Base-by-base conservation (phyloP, 1,139 yeast genomes). In the Lodderomyces elongisporus region DNA sequence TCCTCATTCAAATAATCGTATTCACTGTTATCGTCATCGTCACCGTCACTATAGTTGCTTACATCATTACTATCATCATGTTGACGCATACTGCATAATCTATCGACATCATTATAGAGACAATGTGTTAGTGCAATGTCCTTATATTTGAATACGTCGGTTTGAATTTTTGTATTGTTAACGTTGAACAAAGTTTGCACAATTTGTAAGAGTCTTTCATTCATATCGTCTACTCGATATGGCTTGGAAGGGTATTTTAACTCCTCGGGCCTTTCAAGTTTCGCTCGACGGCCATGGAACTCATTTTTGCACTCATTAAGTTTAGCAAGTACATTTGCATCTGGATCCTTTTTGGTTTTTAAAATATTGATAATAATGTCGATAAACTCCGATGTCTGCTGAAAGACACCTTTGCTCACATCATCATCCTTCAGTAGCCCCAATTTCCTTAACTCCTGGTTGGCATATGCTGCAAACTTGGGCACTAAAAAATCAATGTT, bases 391-490 rank as follows among this genome's bases (percentile, higher is more conserved):
- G 68, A 66, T 0, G 85, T 72, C 39, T 81, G 85, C 21, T 59
- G 54, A 44, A 75, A 78, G 0, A 79, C 71, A 20, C 64, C 58
- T 2, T 60, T 52, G 38, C 73, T 70, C 23, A 67, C 56, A 28
- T 74, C 71, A 10, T 58, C 49, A 2, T 53, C 58, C 4, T 66
- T 66, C n/a, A 54, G 45, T 27, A 56, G 51, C 1, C 74, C 73
- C 26, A 74, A 44, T 42, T 78, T 77, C 33, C 64, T 66, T 25
- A 82, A 52, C 51, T 81, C 89, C 44, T 76, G 79, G 37, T 77
- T 76, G 6, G 85, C 78, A 38, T 75, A 68, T 16, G 79, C 69
- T 14, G 81, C 74, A 51, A 83, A 85, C 51, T 72, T 66, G 63
- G 80, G 73, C 6, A 84, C 71, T 33, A 84, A 58, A 37, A 77